Percentiles rank a stretch among this genome's conserved stretches.
Evolutionary conservation across 2,329 filamentous ascomycete genomes (phyloP).

Genomic region (Orbilia javanica): DNA sequence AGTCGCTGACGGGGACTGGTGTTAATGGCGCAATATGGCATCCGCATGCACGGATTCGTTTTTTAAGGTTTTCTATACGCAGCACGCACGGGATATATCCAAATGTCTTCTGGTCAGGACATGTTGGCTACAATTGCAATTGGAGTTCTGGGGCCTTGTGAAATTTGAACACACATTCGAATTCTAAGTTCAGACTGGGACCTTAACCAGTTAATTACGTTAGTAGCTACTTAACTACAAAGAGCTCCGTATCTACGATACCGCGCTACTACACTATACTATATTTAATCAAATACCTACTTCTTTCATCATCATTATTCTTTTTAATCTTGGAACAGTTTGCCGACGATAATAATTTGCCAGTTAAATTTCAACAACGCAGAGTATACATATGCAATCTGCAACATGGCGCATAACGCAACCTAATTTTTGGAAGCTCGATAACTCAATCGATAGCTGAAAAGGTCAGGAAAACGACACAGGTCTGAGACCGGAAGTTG

Average conservation of each 20-base stretch:
- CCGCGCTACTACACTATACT: slow-evolving; percentile 1
- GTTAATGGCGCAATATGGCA: slow-evolving; percentile 13
- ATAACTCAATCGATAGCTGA: neutral
- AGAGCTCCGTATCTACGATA: slow-evolving; percentile 14
- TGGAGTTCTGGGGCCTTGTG: slow-evolving; percentile 19
- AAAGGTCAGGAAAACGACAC: neutral
- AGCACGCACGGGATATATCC: neutral
- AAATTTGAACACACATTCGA: slow-evolving; percentile 24
- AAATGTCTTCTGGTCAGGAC: slow-evolving; percentile 2
- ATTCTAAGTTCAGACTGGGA: neutral
- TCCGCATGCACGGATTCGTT: slow-evolving; percentile 9
- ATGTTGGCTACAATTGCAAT: slow-evolving; percentile 2
- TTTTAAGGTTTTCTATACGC: neutral
- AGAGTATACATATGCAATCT: slow-evolving; percentile 19
- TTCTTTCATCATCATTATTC: neutral
- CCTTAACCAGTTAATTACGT: neutral
- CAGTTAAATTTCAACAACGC: slow-evolving; percentile 23
- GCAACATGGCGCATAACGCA: slow-evolving; percentile 24
- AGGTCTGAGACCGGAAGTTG: slow-evolving; percentile 10
- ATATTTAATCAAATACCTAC: slow-evolving; percentile 20
- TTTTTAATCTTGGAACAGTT: slow-evolving; percentile 8
- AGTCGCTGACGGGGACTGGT: slow-evolving; percentile 54
- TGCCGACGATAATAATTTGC: slow-evolving; percentile 26
- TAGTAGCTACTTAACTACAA: neutral
- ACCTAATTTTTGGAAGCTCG: slow-evolving; percentile 5